A percentile compares a stretch with the other conserved stretches of the same genome.
Conservation (phyloP, 441 rosid genomes). For the Manihot esculenta region DNA sequence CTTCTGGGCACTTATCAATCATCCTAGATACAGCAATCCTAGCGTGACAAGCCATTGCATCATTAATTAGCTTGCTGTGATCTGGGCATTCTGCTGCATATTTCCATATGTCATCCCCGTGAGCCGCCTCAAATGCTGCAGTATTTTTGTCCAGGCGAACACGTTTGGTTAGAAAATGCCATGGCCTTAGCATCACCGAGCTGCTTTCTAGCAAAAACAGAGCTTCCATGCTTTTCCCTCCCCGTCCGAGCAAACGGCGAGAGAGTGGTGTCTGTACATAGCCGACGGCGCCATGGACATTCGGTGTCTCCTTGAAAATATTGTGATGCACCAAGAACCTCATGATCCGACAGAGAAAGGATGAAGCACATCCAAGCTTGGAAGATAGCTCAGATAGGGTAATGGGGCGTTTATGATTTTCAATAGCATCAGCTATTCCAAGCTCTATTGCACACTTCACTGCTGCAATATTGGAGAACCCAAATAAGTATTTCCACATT, state of each 20-base stretch:
- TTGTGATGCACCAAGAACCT: constrained; percentile 51
- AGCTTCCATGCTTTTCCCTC: constrained; percentile 42
- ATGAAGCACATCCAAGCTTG: constrained; percentile 42
- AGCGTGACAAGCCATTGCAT: constrained; percentile 66
- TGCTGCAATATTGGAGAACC: constrained; percentile 51
- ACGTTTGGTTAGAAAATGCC: constrained; percentile 48
- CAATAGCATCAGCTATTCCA: constrained; percentile 59
- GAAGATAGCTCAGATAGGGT: constrained; percentile 52
- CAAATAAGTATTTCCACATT: constrained; percentile 53
- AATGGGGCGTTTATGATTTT: constrained; percentile 42
- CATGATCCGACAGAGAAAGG: constrained; percentile 62
- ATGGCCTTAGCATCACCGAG: constrained; percentile 54
- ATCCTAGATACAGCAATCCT: constrained; percentile 42
- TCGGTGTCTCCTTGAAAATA: constrained; percentile 42
- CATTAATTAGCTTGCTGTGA: constrained; percentile 42
- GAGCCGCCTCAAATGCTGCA: constrained; percentile 44
- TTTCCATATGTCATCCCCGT: constrained; percentile 56
- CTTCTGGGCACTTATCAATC: constrained; percentile 38
- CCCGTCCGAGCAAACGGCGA: constrained; percentile 41
- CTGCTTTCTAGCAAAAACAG: constrained; percentile 42
- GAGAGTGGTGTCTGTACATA: constrained; percentile 59
- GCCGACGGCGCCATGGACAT: constrained; percentile 26
- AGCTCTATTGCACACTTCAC: constrained; percentile 78
- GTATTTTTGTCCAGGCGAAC: constrained; percentile 18
- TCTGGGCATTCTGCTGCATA: constrained; percentile 39